phyloP scores from a whole-genome alignment of 306 rosid genomes.

The Cucumis hystrix region DNA sequence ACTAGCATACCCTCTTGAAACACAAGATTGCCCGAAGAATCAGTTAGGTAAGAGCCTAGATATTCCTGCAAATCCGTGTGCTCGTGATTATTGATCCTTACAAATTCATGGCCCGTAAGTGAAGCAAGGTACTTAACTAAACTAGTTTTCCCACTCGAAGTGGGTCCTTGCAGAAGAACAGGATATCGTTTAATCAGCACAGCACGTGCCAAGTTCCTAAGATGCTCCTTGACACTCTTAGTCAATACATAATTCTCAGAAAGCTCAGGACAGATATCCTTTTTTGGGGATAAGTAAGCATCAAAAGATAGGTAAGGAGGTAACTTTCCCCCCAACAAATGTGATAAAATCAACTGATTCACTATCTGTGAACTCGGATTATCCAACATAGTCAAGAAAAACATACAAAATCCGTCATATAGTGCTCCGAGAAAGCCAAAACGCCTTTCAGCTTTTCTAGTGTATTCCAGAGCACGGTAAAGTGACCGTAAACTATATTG shows the following conservation, averaged over 20 bases:
- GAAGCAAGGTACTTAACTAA: slow-evolving; percentile 81
- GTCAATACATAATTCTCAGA: slow-evolving; percentile 41
- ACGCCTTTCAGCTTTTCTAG: slow-evolving; percentile 40
- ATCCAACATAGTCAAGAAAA: slow-evolving; percentile 69
- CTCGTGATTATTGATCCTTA: slow-evolving; percentile 92
- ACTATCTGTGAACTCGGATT: slow-evolving; percentile 52
- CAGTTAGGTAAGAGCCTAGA: slow-evolving; percentile 69
- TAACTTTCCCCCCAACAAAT: slow-evolving; percentile 29
- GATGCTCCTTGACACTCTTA: slow-evolving; percentile 59
- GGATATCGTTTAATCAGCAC: slow-evolving; percentile 67
- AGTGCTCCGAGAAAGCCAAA: slow-evolving; percentile 54
- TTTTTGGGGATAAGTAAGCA: slow-evolving; percentile 24
- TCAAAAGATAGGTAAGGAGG: slow-evolving; percentile 36
- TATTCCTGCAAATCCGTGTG: slow-evolving; percentile 98
- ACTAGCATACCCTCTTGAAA: slow-evolving; percentile 86
- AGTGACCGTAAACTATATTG: slow-evolving; percentile 94
- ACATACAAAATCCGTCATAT: slow-evolving; percentile 85
- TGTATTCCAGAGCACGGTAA: slow-evolving; percentile 80
- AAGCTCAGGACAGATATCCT: slow-evolving; percentile 10
- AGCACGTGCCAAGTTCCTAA: slow-evolving; percentile 68
- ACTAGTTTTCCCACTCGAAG: slow-evolving; percentile 96
- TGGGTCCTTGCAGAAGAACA: slow-evolving; percentile 92
- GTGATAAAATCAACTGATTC: slow-evolving; percentile 39
- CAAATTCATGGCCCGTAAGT: slow-evolving; percentile 60
- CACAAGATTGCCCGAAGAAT: slow-evolving; percentile 70